phyloP scores from a whole-genome alignment of 2,329 filamentous ascomycete genomes.

The Neoscytalidium dimidiatum region DNA sequence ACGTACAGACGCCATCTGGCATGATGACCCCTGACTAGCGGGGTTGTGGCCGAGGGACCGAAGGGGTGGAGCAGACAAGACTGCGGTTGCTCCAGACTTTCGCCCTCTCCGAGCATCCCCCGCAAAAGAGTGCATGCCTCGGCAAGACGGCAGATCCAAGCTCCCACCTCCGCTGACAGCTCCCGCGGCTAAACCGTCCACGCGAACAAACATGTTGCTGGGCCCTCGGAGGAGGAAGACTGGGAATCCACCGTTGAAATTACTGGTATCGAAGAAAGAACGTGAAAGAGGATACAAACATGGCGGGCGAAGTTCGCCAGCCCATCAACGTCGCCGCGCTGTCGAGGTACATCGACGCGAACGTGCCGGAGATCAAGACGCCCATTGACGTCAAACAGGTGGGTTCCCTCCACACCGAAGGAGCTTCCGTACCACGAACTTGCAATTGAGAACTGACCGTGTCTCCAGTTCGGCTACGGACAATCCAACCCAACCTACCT shows the following conservation, averaged over 20 bases:
- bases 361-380: slow-evolving; percentile 81
- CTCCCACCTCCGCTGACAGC: slow-evolving; percentile 8
- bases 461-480: slow-evolving; percentile 82
- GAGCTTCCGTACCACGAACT: too few relatives aligned
- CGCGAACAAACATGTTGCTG: not conserved
- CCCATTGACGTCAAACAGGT: slow-evolving; percentile 91
- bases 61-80: not conserved
- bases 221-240: not conserved
- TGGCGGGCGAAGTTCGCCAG: slow-evolving; percentile 89
- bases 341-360: slow-evolving; percentile 72
- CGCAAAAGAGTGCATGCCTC: slow-evolving; percentile 8
- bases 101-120: not conserved
- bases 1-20: not conserved
- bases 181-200: not conserved
- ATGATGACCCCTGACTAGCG: not conserved
- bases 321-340: slow-evolving; percentile 82
- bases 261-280: not conserved
- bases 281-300: slow-evolving; percentile 34
- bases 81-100: not conserved
- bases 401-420: slow-evolving; percentile 21
- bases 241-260: not conserved
- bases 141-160: slow-evolving; percentile 9
- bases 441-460: not conserved
- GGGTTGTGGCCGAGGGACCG: not conserved
- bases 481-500: slow-evolving; percentile 98